Evolutionary conservation across 345 rosid species (phyloP), one percentile per base, ranked within the genome.

Genomic region (Ricinus communis): DNA sequence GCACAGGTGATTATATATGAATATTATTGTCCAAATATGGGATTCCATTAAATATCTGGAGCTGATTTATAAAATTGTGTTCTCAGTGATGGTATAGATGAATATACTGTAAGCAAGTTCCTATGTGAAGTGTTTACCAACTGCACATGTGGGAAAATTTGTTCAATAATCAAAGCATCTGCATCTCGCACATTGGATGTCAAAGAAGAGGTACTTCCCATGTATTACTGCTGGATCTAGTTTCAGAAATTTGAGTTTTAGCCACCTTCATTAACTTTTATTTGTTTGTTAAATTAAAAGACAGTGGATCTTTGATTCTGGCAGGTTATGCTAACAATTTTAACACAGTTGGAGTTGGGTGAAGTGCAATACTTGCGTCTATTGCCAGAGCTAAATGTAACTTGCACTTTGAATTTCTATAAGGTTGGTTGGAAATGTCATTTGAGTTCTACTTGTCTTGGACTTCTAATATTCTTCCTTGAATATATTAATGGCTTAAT

Each of bases 11-110:
- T n/a, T n/a, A n/a, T n/a, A n/a, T n/a, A 19, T 57, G 15, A 31
- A 8, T 21, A 33, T 21, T 53, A n/a, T 46, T 28, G 54, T 76
- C 16, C 33, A 6, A 61, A 2, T 47, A 22, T 27, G 2, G 47
- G 24, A 71, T 43, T 54, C 21, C 41, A 36, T 47, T 28, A 66
- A 61, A 53, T 36, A 41, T 58, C 18, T 45, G 45, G 28, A 71
- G 50, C 64, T 85, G 53, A 81, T 52, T 19, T 31, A 11, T 15
- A 22, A 63, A 13, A 18, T 66, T 67, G 10, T 77, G 36, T 66
- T 81, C 72, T 76, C 91, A 92, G 99, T 78, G 99, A 95, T 54
- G 99, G 97, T 65, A 89, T 90, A 21, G 99, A 95, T 86, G 97
- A 95, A 80, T 87, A 86, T 87, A 85, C 89, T 53, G 85, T 92